Percentiles rank a stretch among this genome's conserved stretches.
phyloP scores from a whole-genome alignment of 148 eudicot species.

The Dianthus caryophyllus region DNA sequence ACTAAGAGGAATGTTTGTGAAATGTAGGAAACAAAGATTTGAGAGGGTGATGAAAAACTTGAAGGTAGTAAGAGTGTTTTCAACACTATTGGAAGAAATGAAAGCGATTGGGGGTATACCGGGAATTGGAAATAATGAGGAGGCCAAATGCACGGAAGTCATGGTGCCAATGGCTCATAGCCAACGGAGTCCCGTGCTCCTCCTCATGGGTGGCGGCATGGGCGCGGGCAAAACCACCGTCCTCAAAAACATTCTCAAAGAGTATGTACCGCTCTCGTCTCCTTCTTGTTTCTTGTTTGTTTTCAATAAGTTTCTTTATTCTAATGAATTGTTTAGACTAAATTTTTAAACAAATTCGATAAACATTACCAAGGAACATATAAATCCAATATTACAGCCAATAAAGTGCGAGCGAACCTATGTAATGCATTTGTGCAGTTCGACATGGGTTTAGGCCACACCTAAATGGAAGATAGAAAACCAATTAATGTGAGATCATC shows the following conservation, averaged over 20 bases:
- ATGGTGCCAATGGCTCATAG: conserved; percentile 76
- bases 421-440: too few species aligned
- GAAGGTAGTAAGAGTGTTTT: conserved; percentile 60
- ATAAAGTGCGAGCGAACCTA: too few species aligned
- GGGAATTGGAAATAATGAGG: conserved; percentile 18
- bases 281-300: conserved; percentile 15
- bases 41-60: conserved; percentile 55
- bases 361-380: too few species aligned
- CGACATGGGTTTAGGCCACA: too few species aligned
- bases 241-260: conserved; percentile 75
- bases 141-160: conserved; percentile 52
- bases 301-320: too few species aligned
- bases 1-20: neutral
- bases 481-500: too few species aligned
- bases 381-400: too few species aligned
- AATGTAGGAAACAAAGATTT: conserved; percentile 67
- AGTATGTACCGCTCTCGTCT: conserved; percentile 31
- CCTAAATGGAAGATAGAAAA: too few species aligned
- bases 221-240: conserved; percentile 98
- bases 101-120: conserved; percentile 52
- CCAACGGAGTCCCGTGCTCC: conserved; percentile 76
- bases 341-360: too few species aligned
- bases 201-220: conserved; percentile 98
- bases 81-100: conserved; percentile 77
- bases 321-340: too few species aligned